phyloP scores from a whole-genome alignment of 2,329 filamentous ascomycete species.

The Phialocephala subalpina region DNA sequence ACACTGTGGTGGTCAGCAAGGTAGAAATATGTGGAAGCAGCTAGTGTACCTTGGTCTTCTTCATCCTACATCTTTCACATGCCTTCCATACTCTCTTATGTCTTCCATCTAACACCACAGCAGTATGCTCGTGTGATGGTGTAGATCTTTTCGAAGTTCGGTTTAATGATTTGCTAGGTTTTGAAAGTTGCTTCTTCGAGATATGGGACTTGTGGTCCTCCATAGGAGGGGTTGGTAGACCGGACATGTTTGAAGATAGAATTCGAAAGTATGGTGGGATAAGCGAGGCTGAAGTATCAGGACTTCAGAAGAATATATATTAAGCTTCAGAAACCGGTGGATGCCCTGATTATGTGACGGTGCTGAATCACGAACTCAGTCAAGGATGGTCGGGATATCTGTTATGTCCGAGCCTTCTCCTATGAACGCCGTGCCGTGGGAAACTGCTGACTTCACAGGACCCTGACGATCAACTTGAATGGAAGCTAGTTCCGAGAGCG shows the following conservation, averaged over 20 bases:
- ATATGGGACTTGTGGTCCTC: constrained; percentile 32
- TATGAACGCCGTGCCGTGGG: constrained; percentile 19
- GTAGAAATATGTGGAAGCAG: background rate
- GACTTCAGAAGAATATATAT: constrained; percentile 12
- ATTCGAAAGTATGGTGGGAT: constrained; percentile 2
- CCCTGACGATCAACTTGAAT: constrained; percentile 15
- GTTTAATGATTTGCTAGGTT: constrained; percentile 32
- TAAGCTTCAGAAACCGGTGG: constrained; percentile 19
- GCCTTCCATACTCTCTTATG: constrained; percentile 74
- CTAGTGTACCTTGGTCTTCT: constrained; percentile 68
- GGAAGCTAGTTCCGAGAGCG: constrained; percentile 16
- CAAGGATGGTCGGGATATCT: constrained; percentile 29
- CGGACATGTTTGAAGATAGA: constrained; percentile 19
- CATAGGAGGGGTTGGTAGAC: constrained; percentile 34
- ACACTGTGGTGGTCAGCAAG: constrained; percentile 53
- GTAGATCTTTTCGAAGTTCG: constrained; percentile 33
- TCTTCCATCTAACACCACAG: constrained; percentile 58
- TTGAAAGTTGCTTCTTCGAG: constrained; percentile 29
- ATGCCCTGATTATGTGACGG: constrained; percentile 33
- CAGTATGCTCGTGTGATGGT: constrained; percentile 43
- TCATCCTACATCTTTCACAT: constrained; percentile 72
- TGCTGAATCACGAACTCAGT: constrained; percentile 32
- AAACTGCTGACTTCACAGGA: constrained; percentile 25
- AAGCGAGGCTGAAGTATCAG: constrained; percentile 16
- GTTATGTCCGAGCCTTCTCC: constrained; percentile 34